Base-by-base conservation (phyloP, 441 rosid genomes). In the Cnidoscolus chayamansa region DNA sequence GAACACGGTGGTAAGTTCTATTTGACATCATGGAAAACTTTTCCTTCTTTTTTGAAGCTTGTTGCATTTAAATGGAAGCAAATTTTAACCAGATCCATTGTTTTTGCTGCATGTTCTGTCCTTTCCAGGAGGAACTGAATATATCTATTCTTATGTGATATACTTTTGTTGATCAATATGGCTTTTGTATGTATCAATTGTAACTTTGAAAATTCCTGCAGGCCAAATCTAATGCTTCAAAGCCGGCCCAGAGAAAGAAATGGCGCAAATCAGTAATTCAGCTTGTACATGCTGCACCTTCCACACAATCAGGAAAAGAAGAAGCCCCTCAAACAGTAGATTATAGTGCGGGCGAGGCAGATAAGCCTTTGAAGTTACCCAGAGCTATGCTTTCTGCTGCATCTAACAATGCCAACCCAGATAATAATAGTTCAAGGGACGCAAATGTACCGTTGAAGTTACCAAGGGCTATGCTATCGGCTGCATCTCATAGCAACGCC, bases 401-500 rank as follows among this genome's bases (percentile, higher is more conserved):
- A 56, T 11, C 60, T 47, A 35, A 35, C 5, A 35, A 35, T 35
- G 40, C 40, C 3, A 47, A 68, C 6, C 80, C 13, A n/a, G 70
- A 80, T 1, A 88, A 84, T 19, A 77, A 61, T 8, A 74, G 71
- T 70, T 47, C 9, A 59, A 31, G 47, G 48, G 73, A 60, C 11
- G 56, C 56, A 48, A 48, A 61, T 50, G 74, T 81, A 30, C 89
- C 84, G 54, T 78, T 86, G 79, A 93, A 87, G 89, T 75, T 90
- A 62, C 96, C 98, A 0, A 87, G 94, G 76, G 93, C 94, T 7
- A 90, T 88, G 96, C 78, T 89, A 50, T 77, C 92, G 35, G 81
- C 86, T 7, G 82, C 92, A 72, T 82, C 91, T 56, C 89, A 82
- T 17, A 81, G 88, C 70, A 82, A 80, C 76, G 83, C 84, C 72